A percentile compares a stretch with the other conserved stretches of the same genome.
phyloP scores from a whole-genome alignment of 495 filamentous ascomycete species.

The Penicillium arizonense region DNA sequence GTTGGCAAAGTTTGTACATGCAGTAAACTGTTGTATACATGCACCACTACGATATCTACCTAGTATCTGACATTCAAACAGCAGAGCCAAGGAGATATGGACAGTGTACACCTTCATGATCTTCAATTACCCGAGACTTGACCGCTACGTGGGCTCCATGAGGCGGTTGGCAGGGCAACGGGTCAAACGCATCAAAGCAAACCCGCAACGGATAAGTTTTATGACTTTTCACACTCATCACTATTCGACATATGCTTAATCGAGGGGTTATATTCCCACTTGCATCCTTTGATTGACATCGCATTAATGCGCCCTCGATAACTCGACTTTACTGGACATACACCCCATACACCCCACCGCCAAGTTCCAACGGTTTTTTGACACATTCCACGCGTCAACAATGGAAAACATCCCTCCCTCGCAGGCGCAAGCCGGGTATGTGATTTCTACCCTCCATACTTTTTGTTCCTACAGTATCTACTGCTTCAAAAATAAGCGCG shows the following conservation, averaged over 20 bases:
- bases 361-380: conserved; percentile 15
- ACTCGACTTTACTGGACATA: background rate
- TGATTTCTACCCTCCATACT: background rate
- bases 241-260: background rate
- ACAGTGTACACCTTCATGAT: background rate
- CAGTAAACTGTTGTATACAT: too few species aligned
- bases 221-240: conserved; percentile 2
- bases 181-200: conserved; percentile 5
- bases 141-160: background rate
- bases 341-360: background rate
- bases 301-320: background rate
- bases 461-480: background rate
- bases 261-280: background rate
- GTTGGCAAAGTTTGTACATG: too few species aligned
- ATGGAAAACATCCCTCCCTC: conserved; percentile 21
- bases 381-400: conserved; percentile 31
- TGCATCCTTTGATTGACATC: background rate
- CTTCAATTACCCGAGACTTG: background rate
- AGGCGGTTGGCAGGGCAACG: conserved; percentile 11
- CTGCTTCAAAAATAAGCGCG: too few species aligned
- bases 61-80: too few species aligned
- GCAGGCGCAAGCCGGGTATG: conserved; percentile 23
- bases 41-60: too few species aligned
- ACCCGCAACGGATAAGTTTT: background rate
- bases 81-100: too few species aligned